Percentiles rank a stretch among this genome's conserved stretches.
phyloP scores from a whole-genome alignment of 2,329 filamentous ascomycete genomes.

The Neonectria hederae region DNA sequence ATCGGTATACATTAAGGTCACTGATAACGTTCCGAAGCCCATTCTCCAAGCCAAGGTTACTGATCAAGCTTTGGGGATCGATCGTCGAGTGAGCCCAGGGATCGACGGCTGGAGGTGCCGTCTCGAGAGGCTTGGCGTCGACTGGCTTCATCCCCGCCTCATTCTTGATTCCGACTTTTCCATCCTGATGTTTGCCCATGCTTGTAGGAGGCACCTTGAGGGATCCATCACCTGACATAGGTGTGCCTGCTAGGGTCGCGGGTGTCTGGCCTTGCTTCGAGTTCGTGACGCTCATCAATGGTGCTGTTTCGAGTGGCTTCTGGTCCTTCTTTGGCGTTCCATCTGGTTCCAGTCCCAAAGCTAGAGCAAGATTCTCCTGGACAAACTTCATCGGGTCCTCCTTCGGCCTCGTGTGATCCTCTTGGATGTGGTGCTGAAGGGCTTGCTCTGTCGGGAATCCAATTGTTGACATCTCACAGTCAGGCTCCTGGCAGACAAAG shows the following conservation, averaged over 20 bases:
- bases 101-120: conserved; percentile 30
- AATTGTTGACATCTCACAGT: conserved; percentile 61
- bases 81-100: conserved; percentile 57
- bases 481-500: conserved; percentile 62
- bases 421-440: conserved; percentile 62
- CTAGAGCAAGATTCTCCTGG: conserved; percentile 58
- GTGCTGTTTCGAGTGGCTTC: conserved; percentile 43
- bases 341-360: conserved; percentile 62
- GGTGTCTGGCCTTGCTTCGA: conserved; percentile 62
- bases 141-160: conserved; percentile 43
- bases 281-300: conserved; percentile 52
- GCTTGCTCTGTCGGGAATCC: conserved; percentile 66
- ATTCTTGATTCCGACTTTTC: conserved; percentile 43
- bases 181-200: conserved; percentile 53
- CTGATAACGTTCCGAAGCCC: conserved; percentile 57
- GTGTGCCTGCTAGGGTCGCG: conserved; percentile 54
- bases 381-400: conserved; percentile 65
- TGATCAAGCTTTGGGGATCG: conserved; percentile 57
- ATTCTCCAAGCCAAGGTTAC: conserved; percentile 47
- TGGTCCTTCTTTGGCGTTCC: conserved; percentile 53
- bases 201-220: conserved; percentile 62
- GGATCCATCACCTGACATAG: conserved; percentile 61
- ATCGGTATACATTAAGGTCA: conserved; percentile 63
- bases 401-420: conserved; percentile 67
- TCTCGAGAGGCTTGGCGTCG: conserved; percentile 44